Evolutionary conservation across 306 rosid genomes (phyloP).

Genomic region (Psophocarpus tetragonolobus): DNA sequence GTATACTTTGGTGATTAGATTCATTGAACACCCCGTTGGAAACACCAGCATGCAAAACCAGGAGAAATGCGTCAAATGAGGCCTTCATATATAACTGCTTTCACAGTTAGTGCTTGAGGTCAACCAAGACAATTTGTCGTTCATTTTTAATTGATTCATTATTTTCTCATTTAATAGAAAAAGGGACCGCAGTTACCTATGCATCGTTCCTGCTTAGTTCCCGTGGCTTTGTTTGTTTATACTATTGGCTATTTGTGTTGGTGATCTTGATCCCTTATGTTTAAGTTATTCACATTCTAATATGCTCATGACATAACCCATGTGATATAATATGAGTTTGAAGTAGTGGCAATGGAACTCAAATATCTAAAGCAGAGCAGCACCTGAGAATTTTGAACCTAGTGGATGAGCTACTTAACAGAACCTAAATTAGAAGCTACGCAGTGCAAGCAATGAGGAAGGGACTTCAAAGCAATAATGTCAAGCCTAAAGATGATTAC

Average conservation of each 20-base stretch:
- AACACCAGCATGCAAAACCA: slow-evolving; percentile 91
- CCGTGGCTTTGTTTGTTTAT: neutral
- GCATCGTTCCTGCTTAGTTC: neutral
- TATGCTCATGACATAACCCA: slow-evolving; percentile 8
- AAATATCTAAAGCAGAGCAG: slow-evolving; percentile 36
- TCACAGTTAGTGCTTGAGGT: slow-evolving; percentile 46
- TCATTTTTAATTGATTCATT: neutral
- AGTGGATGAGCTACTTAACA: slow-evolving; percentile 47
- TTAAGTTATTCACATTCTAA: neutral
- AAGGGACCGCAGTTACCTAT: slow-evolving; percentile 27
- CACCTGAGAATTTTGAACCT: slow-evolving; percentile 53
- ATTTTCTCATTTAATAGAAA: slow-evolving; percentile 41
- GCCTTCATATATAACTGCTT: slow-evolving; percentile 80
- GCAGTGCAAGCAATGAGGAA: slow-evolving; percentile 30
- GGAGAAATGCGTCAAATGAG: slow-evolving; percentile 64
- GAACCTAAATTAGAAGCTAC: slow-evolving; percentile 26
- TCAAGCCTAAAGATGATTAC: slow-evolving; percentile 47
- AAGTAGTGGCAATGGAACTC: slow-evolving; percentile 27
- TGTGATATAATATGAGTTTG: slow-evolving; percentile 6
- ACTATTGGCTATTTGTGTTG: neutral
- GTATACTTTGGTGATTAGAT: slow-evolving; percentile 57
- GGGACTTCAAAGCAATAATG: slow-evolving; percentile 38
- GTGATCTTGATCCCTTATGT: neutral
- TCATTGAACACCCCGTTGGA: slow-evolving; percentile 54
- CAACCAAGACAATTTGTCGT: neutral